Evolutionary conservation across 2,329 filamentous ascomycete genomes (phyloP).

Genomic region (Purpureocillium takamizusanense): DNA sequence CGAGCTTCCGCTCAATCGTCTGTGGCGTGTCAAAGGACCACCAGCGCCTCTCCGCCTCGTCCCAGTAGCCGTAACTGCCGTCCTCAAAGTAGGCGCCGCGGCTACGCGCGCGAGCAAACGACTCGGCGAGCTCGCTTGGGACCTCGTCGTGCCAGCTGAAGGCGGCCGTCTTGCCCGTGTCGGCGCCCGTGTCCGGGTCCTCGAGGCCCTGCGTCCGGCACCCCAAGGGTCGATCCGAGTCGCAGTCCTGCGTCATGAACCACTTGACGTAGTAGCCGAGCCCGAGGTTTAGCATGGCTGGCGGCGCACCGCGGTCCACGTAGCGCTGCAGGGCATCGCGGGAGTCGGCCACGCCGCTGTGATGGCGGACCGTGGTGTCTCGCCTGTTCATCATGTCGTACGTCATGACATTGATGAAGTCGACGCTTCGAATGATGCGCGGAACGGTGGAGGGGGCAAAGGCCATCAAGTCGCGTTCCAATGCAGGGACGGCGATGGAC

Average conservation of each 20-base stretch:
- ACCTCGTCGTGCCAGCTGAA: slow-evolving; percentile 53
- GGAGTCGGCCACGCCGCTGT: slow-evolving; percentile 51
- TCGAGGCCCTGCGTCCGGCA: slow-evolving; percentile 50
- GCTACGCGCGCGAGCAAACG: slow-evolving; percentile 46
- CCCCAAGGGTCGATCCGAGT: slow-evolving; percentile 34
- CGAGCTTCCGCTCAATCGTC: slow-evolving; percentile 53
- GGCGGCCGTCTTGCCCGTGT: slow-evolving; percentile 46
- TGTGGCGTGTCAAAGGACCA: slow-evolving; percentile 65
- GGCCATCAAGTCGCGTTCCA: slow-evolving; percentile 57
- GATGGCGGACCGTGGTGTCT: slow-evolving; percentile 54
- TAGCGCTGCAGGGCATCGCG: slow-evolving; percentile 49
- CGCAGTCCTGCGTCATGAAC: slow-evolving; percentile 41
- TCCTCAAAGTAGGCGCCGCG: slow-evolving; percentile 44
- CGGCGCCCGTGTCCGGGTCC: slow-evolving; percentile 45
- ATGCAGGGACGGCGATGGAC: slow-evolving; percentile 60
- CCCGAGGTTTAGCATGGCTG: slow-evolving; percentile 49
- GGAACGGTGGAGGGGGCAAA: slow-evolving; percentile 51
- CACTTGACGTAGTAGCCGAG: slow-evolving; percentile 62
- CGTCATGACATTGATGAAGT: slow-evolving; percentile 61
- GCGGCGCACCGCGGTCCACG: slow-evolving; percentile 40
- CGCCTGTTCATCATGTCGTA: slow-evolving; percentile 66
- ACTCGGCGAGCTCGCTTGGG: slow-evolving; percentile 41
- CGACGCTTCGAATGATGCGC: slow-evolving; percentile 47
- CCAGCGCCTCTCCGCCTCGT: slow-evolving; percentile 48
- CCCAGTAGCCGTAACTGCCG: slow-evolving; percentile 64